Evolutionary conservation across 371 early-diverging fungal species (phyloP).

Genomic region (Mortierella sp.): DNA sequence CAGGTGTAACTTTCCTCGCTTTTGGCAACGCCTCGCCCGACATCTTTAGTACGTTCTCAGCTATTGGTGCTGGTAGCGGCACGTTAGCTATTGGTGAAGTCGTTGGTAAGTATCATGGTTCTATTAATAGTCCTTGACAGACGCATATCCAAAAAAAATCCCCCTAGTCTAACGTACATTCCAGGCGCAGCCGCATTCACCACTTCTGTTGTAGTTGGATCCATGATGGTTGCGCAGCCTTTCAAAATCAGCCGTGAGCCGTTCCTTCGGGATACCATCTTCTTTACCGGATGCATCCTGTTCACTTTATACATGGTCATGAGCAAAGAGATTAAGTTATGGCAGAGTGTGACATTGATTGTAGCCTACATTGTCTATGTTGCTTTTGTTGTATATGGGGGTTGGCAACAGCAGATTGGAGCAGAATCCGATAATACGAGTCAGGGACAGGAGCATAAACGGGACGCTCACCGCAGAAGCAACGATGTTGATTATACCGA

Average conservation of each 20-base stretch:
- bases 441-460: constrained; percentile 12
- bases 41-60: constrained; percentile 85
- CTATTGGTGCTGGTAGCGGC: constrained; percentile 78
- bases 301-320: constrained; percentile 69
- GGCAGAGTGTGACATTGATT: constrained; percentile 70
- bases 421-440: constrained; percentile 14
- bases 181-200: constrained; percentile 80
- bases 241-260: constrained; percentile 76
- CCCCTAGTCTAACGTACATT: not conserved
- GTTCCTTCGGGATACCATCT: constrained; percentile 80
- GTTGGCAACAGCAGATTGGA: constrained; percentile 62
- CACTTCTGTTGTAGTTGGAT: constrained; percentile 81
- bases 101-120: constrained; percentile 62
- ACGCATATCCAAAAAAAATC: too few species aligned
- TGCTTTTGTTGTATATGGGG: constrained; percentile 68
- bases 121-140: too few species aligned
- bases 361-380: constrained; percentile 73
- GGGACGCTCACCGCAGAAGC: too few species aligned
- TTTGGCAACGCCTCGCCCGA: constrained; percentile 93
- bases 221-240: constrained; percentile 80
- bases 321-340: constrained; percentile 74
- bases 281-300: constrained; percentile 78
- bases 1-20: constrained; percentile 89
- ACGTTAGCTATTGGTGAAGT: constrained; percentile 87
- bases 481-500: too few species aligned